Evolutionary conservation across 2,329 filamentous ascomycete species (phyloP).

Genomic region (Penicillium decumbens): DNA sequence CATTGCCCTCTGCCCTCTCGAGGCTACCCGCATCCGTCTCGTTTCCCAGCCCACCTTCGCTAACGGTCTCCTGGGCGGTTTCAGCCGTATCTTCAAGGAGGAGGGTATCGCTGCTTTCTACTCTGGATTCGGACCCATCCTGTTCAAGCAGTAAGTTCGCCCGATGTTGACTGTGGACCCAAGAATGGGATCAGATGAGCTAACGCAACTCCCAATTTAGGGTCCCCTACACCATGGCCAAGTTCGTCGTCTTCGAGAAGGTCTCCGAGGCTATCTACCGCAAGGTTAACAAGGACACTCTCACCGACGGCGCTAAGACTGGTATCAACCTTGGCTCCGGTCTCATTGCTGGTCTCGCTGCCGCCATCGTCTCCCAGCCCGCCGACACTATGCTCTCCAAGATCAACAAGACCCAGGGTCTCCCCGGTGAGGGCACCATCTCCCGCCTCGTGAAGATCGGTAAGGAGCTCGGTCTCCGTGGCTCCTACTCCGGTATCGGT

Average conservation of each 20-base stretch:
- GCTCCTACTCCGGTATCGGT: constrained; percentile 75
- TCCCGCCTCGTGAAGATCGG: constrained; percentile 81
- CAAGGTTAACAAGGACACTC: constrained; percentile 63
- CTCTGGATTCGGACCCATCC: constrained; percentile 81
- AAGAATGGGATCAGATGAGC: neutral
- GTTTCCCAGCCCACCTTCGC: constrained; percentile 84
- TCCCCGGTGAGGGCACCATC: constrained; percentile 77
- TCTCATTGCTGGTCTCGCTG: constrained; percentile 80
- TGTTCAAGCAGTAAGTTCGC: constrained; percentile 69
- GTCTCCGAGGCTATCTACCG: constrained; percentile 69
- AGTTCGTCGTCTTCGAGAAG: constrained; percentile 93
- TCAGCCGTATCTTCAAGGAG: constrained; percentile 74
- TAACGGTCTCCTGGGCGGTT: constrained; percentile 71
- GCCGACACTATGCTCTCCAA: constrained; percentile 92
- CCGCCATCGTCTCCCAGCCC: constrained; percentile 80
- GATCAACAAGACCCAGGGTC: constrained; percentile 93
- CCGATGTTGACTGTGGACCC: neutral
- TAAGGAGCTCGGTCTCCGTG: constrained; percentile 75
- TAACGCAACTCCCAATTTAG: constrained; percentile 39
- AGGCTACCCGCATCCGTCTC: constrained; percentile 90
- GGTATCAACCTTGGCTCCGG: constrained; percentile 79
- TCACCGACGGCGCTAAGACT: constrained; percentile 68
- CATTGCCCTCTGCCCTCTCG: constrained; percentile 76
- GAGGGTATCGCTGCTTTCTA: constrained; percentile 86
- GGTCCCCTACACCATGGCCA: constrained; percentile 91